Base-by-base conservation (phyloP, 345 rosid species). In the Lepidium aucheri region DNA sequence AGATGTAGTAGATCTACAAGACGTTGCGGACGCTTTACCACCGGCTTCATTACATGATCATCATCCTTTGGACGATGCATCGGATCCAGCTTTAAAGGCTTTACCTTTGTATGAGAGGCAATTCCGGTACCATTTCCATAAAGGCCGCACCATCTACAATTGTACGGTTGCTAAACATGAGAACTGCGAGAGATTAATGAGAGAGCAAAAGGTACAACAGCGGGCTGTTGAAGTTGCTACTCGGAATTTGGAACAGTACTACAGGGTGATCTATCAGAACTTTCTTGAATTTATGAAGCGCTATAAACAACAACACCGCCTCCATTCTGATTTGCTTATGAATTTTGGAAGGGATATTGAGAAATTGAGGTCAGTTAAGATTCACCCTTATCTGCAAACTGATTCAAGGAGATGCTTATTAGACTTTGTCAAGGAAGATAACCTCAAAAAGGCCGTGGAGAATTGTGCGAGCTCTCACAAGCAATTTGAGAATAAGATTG, bases 1-100 rank as follows among this genome's bases (percentile, higher is more conserved):
- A 74, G 78, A 83, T 70, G 77, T 84, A 45, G 77, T 84, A 45
- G 80, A 81, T 56, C 43, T 80, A 3, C 73, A 61, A 13, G 97
- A 86, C 44, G 72, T 81, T 64, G 57, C 80, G 5, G 93, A 85
- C 22, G 90, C 94, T 67, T 79, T 75, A 5, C 63, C 78, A 1
- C 86, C 84, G 0, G 79, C 80, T 43, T 56, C 83, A 2, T 50
- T 77, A 2, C 81, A 74, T 26, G 84, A 84, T 8, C 90, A 86
- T 13, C 96, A 91, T 72, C 94, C 96, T 54, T 69, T 86, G 65
- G 99, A 89, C 50, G 94, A 91, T 76, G 91, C 91, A 30, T 58
- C 80, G 0, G 99, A 95, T 71, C 99, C 97, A 30, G 97, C 98
- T 54, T 71, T 95, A 77, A 95, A 87, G 84, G 96, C 96, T 24